Evolutionary conservation across 2,329 filamentous ascomycete species (phyloP).

Genomic region (Fusarium circinatum): DNA sequence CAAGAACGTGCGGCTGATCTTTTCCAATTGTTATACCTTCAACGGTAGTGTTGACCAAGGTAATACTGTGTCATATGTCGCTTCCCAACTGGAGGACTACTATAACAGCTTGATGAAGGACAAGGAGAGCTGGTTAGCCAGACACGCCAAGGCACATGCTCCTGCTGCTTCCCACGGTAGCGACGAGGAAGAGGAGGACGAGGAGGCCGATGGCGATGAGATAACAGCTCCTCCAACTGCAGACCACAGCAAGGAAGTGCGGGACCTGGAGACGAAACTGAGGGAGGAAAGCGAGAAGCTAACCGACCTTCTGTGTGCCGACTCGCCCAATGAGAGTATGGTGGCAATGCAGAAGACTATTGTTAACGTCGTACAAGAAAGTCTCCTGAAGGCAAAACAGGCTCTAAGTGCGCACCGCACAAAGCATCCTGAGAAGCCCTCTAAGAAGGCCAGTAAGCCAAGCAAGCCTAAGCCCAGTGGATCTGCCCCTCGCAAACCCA

Average conservation of each 20-base stretch:
- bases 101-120: constrained; percentile 81
- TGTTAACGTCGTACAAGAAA: constrained; percentile 72
- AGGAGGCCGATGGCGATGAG: constrained; percentile 68
- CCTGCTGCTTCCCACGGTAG: constrained; percentile 73
- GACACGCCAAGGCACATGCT: constrained; percentile 69
- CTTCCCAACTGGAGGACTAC: constrained; percentile 76
- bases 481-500: constrained; percentile 56
- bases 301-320: constrained; percentile 62
- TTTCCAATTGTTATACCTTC: constrained; percentile 92
- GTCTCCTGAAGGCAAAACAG: constrained; percentile 77
- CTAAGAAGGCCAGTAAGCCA: constrained; percentile 64
- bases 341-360: constrained; percentile 69
- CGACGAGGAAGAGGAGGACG: constrained; percentile 72
- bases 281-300: constrained; percentile 68
- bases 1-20: constrained; percentile 82
- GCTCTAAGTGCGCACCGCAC: constrained; percentile 64
- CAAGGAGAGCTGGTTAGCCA: constrained; percentile 83
- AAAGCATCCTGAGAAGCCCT: constrained; percentile 66
- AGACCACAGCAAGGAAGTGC: constrained; percentile 56
- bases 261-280: constrained; percentile 62
- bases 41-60: constrained; percentile 69
- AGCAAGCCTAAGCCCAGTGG: constrained; percentile 63
- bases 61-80: constrained; percentile 78
- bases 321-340: constrained; percentile 61
- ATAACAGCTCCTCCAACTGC: constrained; percentile 54